Evolutionary conservation across 2,329 filamentous ascomycete genomes (phyloP).

Genomic region (Xenoacremonium recifei): DNA sequence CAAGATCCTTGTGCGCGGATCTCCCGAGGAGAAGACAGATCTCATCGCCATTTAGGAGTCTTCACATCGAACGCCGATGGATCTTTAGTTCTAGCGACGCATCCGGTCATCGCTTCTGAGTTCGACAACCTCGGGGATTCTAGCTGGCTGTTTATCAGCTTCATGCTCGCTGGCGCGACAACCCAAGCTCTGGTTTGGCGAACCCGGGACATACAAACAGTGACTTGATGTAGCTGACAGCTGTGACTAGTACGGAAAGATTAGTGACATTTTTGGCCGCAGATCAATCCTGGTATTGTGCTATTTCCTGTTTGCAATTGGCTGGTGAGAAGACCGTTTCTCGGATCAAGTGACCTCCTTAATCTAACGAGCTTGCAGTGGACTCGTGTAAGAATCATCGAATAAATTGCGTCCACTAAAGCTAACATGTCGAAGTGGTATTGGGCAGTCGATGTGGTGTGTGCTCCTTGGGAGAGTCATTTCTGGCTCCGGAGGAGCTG

Average conservation of each 20-base stretch:
- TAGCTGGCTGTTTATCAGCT: constrained; percentile 37
- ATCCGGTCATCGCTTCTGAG: constrained; percentile 60
- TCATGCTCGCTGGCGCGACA: constrained; percentile 30
- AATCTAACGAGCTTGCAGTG: constrained; percentile 5
- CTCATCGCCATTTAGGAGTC: constrained; percentile 34
- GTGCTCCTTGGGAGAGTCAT: constrained; percentile 51
- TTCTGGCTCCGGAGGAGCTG: constrained; percentile 51
- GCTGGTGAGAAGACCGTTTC: constrained; percentile 33
- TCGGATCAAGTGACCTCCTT: not conserved
- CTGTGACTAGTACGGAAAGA: constrained; percentile 26
- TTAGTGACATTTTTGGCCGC: constrained; percentile 28
- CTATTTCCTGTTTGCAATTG: constrained; percentile 27
- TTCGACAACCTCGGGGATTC: constrained; percentile 56
- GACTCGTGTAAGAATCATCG: constrained; percentile 13
- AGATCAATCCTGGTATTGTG: constrained; percentile 24
- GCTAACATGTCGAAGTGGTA: constrained; percentile 27
- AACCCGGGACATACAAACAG: no score
- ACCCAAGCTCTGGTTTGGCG: constrained; percentile 43
- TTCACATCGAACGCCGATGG: constrained; percentile 66
- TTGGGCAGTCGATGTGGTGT: constrained; percentile 44
- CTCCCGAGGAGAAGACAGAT: no score
- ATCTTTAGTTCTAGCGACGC: constrained; percentile 65
- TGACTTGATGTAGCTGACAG: no score
- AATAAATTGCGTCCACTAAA: rapidly evolving
- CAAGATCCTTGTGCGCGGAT: not conserved